A percentile compares a stretch with the other conserved stretches of the same genome.
These are phyloP conservation scores for Mrakiaceae sp. DNA, from an alignment of 1,284 basidiomycete genomes.

Conservation along the genomic window DNA sequence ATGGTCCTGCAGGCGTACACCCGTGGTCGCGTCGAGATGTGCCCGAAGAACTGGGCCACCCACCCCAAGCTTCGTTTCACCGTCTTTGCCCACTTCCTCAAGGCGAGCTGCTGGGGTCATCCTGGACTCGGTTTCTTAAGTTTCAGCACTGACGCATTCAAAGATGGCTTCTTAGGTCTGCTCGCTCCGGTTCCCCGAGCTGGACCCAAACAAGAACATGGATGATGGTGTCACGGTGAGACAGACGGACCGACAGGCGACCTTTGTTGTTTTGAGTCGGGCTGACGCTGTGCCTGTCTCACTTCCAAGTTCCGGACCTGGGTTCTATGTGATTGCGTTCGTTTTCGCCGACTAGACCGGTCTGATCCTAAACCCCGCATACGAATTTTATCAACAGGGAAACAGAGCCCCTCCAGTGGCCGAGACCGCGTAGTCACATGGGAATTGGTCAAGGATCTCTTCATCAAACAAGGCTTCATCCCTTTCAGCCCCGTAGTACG, in stretches of 20 bases:
- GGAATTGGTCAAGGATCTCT: not conserved
- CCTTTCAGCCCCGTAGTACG: not conserved
- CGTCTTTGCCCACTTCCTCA: conserved; percentile 2
- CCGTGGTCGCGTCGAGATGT: not conserved
- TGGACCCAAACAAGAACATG: too few relatives aligned
- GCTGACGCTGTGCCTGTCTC: not conserved
- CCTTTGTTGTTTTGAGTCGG: too few relatives aligned
- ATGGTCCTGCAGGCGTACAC: not conserved
- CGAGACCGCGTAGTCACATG: not conserved
- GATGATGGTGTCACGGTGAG: too few relatives aligned
- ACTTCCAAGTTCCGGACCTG: not conserved
- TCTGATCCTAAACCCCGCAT: too few relatives aligned
- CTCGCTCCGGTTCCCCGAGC: too few relatives aligned
- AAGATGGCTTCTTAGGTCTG: too few relatives aligned
- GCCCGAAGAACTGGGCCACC: not conserved
- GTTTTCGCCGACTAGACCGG: too few relatives aligned
- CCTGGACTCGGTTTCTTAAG: too few relatives aligned
- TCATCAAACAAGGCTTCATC: conserved; percentile 1
- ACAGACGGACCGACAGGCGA: too few relatives aligned
- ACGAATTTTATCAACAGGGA: not conserved
- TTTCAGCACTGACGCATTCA: too few relatives aligned
- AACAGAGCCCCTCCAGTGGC: not conserved
- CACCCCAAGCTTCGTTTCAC: not conserved
- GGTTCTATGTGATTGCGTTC: not conserved
- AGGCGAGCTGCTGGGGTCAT: not conserved